Evolutionary conservation across 140 eudicot genomes (phyloP).

Genomic region (Erigeron philadelphicus): DNA sequence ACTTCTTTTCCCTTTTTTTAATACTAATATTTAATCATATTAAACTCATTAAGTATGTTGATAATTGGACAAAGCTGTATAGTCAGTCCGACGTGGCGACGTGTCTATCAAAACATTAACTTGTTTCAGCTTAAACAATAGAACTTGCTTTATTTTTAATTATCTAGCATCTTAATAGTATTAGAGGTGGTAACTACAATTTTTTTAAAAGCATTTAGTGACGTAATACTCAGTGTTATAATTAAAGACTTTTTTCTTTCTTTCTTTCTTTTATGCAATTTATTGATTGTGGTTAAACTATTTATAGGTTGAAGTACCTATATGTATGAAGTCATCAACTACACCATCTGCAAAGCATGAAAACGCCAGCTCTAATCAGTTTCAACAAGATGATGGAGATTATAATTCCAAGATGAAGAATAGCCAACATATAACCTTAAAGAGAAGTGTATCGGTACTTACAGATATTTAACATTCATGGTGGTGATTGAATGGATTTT

Average conservation of each 20-base stretch:
- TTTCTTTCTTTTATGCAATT: background rate
- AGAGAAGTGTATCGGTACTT: constrained; percentile 28
- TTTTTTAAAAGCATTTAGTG: background rate
- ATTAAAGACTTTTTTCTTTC: background rate
- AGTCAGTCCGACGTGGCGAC: too few species aligned
- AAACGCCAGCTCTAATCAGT: constrained; percentile 13
- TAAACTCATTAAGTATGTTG: too few species aligned
- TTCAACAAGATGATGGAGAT: constrained; percentile 25
- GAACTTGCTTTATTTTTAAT: background rate
- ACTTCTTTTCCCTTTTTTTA: too few species aligned
- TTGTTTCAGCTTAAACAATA: background rate
- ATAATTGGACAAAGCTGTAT: too few species aligned
- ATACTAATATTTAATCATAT: too few species aligned
- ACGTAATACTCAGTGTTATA: background rate
- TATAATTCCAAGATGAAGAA: constrained; percentile 32
- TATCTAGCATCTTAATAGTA: background rate
- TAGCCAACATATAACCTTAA: constrained; percentile 31
- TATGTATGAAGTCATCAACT: constrained; percentile 4
- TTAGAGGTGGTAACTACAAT: background rate
- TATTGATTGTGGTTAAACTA: background rate
- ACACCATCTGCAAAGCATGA: constrained; percentile 13
- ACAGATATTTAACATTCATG: background rate
- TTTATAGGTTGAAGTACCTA: constrained; percentile 17
- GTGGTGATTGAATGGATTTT: background rate
- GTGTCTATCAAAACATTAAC: background rate